Evolutionary conservation across 176 grass and related monocot species (phyloP).

Genomic region (Musa acuminata): DNA sequence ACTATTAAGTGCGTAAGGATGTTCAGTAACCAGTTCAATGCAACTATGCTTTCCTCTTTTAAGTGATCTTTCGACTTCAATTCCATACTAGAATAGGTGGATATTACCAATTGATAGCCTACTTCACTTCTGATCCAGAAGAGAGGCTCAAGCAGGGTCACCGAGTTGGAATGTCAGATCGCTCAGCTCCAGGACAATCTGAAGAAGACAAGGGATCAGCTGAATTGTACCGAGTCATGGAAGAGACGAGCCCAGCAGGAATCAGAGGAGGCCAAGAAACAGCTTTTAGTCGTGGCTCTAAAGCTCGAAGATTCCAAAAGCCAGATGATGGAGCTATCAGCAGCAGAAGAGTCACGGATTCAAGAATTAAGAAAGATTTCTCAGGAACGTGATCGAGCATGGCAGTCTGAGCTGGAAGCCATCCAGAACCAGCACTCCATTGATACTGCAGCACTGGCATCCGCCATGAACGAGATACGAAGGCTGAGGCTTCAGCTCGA

Average conservation of each 20-base stretch:
- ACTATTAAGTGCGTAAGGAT: no score
- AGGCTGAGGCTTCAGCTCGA: conserved; percentile 58
- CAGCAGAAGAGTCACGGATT: conserved; percentile 50
- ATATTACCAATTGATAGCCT: no score
- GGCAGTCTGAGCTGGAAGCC: conserved; percentile 94
- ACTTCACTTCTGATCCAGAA: conserved; percentile 38
- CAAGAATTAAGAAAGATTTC: conserved; percentile 73
- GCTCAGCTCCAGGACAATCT: conserved; percentile 66
- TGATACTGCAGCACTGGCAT: conserved; percentile 57
- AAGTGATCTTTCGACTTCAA: no score
- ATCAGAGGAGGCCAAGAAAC: conserved; percentile 45
- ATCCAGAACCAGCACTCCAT: conserved; percentile 85
- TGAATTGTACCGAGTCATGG: conserved; percentile 49
- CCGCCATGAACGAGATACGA: conserved; percentile 64
- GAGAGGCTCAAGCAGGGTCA: conserved; percentile 47
- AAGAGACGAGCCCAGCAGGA: conserved; percentile 66
- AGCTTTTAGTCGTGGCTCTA: conserved; percentile 28
- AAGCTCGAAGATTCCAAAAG: conserved; percentile 36
- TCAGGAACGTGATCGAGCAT: conserved; percentile 86
- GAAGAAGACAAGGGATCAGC: conserved; percentile 68
- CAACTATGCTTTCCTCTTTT: no score
- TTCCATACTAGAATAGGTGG: no score
- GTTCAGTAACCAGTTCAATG: no score
- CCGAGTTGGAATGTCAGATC: conserved; percentile 56
- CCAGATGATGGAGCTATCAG: conserved; percentile 51